A percentile compares a stretch with the other conserved stretches of the same genome.
Evolutionary conservation across 257 asterid species (phyloP).

Genomic region (Solanum megistacrolobum): DNA sequence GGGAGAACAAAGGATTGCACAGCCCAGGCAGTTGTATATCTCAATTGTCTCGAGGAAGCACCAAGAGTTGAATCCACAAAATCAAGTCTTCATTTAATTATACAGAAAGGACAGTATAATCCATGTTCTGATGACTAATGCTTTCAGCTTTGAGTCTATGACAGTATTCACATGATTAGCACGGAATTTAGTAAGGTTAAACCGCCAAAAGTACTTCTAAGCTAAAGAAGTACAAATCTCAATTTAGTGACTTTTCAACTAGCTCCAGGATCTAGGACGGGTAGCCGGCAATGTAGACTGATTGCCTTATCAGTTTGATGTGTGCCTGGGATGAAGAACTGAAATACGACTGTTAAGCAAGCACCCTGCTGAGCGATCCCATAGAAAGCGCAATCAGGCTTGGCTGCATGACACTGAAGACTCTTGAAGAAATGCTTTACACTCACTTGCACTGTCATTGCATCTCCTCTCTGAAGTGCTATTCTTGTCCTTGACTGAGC

Average conservation of each 20-base stretch:
- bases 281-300: constrained; percentile 80
- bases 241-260: constrained; percentile 18
- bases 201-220: background rate
- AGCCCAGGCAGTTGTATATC: background rate
- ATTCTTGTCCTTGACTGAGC: constrained; percentile 50
- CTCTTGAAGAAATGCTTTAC: constrained; percentile 84
- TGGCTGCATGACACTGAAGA: constrained; percentile 66
- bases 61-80: background rate
- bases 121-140: background rate
- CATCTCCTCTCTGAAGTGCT: constrained; percentile 69
- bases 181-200: background rate
- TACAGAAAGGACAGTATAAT: background rate
- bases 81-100: background rate
- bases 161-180: background rate
- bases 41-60: background rate
- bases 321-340: constrained; percentile 84
- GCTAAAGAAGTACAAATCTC: background rate
- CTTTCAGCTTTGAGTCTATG: background rate
- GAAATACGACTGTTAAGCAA: constrained; percentile 73
- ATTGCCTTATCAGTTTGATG: constrained; percentile 69
- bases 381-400: constrained; percentile 79
- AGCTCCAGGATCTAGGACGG: constrained; percentile 88
- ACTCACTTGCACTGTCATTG: constrained; percentile 71
- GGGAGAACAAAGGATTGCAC: background rate
- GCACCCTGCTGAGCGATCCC: constrained; percentile 65